These are phyloP conservation scores for Ceratocystis eucalypticola DNA, from an alignment of 2,329 filamentous ascomycete genomes.

Conservation along the genomic window DNA sequence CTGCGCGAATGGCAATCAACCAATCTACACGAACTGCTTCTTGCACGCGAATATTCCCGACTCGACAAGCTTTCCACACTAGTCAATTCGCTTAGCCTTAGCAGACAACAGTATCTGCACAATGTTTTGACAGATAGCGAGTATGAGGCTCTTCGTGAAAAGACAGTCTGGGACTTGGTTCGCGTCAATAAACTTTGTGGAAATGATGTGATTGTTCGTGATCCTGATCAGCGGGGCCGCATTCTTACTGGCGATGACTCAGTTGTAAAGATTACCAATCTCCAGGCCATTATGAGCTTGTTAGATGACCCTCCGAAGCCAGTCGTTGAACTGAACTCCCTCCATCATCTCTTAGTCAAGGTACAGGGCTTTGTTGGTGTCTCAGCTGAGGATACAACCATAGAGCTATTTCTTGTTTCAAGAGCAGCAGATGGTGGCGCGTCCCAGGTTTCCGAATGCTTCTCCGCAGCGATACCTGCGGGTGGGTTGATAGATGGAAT, in stretches of 20 bases:
- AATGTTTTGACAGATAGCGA: constrained; percentile 84
- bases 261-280: constrained; percentile 73
- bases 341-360: constrained; percentile 74
- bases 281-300: constrained; percentile 94
- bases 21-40: constrained; percentile 80
- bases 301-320: constrained; percentile 67
- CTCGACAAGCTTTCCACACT: constrained; percentile 71
- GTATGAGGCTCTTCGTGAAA: constrained; percentile 65
- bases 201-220: constrained; percentile 87
- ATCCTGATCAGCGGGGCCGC: constrained; percentile 67
- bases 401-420: constrained; percentile 66
- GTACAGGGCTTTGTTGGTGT: constrained; percentile 70
- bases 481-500: constrained; percentile 57
- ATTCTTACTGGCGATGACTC: constrained; percentile 87
- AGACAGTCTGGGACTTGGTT: constrained; percentile 91
- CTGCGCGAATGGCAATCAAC: constrained; percentile 97
- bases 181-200: constrained; percentile 87
- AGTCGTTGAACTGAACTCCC: constrained; percentile 50
- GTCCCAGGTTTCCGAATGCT: constrained; percentile 67
- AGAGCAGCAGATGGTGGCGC: constrained; percentile 52
- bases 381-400: constrained; percentile 57
- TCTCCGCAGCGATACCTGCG: constrained; percentile 61
- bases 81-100: constrained; percentile 69
- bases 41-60: constrained; percentile 66
- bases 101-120: constrained; percentile 80